phyloP scores from a whole-genome alignment of 108 stramenopile species.

The Tribonema minus region DNA sequence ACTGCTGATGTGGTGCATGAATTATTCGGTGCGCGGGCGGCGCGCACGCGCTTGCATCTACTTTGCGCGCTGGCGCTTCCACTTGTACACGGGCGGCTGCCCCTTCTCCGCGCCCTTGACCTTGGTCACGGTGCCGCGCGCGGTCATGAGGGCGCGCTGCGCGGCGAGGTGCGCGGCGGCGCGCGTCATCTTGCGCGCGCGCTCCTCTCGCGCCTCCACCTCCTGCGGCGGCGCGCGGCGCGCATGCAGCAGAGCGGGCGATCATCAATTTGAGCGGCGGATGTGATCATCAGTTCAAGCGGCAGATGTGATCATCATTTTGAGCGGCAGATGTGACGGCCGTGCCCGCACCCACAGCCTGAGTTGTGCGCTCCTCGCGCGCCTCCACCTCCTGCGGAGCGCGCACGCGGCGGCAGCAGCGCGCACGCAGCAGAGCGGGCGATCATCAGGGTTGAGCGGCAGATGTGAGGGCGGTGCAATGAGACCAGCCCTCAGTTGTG shows the following conservation, averaged over 20 bases:
- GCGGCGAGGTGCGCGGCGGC: slow-evolving; percentile 23
- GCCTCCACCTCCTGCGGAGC: background rate
- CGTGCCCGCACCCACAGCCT: background rate
- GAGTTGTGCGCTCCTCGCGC: no score
- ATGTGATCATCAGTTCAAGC: background rate
- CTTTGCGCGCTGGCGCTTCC: slow-evolving; percentile 54
- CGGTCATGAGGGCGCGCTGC: slow-evolving; percentile 44
- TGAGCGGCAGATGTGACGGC: background rate
- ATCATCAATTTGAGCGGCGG: background rate
- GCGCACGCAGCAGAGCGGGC: no score
- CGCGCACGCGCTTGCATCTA: no score
- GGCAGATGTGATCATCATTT: background rate
- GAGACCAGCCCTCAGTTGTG: no score
- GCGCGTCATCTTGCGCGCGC: slow-evolving; percentile 22
- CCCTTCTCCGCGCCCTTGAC: slow-evolving; percentile 55
- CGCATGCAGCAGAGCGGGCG: background rate
- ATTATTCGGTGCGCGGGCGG: no score
- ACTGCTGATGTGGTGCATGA: no score
- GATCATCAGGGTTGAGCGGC: no score
- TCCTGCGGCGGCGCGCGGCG: background rate
- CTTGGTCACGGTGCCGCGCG: slow-evolving; percentile 82
- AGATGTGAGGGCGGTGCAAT: no score
- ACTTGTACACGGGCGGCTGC: slow-evolving; percentile 57
- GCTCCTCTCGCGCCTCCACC: background rate
- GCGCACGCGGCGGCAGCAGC: background rate